Evolutionary conservation across 345 rosid species (phyloP).

Genomic region (Eucalyptus grandis): DNA sequence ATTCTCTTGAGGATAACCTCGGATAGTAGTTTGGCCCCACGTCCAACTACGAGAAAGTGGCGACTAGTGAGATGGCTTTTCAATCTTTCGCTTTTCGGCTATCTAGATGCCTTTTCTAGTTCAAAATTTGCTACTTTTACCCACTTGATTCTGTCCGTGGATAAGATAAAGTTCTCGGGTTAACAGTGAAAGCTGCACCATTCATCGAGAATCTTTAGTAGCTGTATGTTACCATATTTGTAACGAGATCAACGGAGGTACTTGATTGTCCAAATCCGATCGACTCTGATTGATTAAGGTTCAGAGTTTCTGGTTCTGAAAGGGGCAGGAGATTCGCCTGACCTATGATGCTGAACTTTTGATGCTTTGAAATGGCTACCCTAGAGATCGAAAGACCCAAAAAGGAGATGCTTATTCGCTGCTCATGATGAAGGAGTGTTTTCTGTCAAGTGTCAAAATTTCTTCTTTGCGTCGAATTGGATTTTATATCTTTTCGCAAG

Average conservation of each 20-base stretch:
- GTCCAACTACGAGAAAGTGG: background rate
- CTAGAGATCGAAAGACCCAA: background rate
- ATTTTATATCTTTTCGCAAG: background rate
- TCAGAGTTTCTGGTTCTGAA: background rate
- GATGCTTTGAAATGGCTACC: background rate
- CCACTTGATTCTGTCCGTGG: background rate
- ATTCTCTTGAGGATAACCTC: background rate
- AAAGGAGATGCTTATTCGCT: background rate
- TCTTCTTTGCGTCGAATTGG: background rate
- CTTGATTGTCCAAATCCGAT: background rate
- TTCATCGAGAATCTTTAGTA: background rate
- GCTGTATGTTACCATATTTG: background rate
- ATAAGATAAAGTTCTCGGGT: background rate
- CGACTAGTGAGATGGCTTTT: background rate
- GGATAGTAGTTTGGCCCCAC: background rate
- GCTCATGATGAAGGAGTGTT: background rate
- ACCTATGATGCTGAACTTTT: background rate
- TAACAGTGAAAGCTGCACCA: background rate
- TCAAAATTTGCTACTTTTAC: background rate
- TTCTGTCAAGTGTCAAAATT: background rate
- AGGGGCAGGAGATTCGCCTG: background rate
- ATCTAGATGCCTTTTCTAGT: background rate
- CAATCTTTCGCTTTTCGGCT: background rate
- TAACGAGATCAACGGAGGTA: background rate
- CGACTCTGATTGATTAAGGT: background rate